These are phyloP conservation scores for Sugiyamaella xylanicola DNA, from an alignment of 1,139 yeast species.

Conservation along the genomic window DNA sequence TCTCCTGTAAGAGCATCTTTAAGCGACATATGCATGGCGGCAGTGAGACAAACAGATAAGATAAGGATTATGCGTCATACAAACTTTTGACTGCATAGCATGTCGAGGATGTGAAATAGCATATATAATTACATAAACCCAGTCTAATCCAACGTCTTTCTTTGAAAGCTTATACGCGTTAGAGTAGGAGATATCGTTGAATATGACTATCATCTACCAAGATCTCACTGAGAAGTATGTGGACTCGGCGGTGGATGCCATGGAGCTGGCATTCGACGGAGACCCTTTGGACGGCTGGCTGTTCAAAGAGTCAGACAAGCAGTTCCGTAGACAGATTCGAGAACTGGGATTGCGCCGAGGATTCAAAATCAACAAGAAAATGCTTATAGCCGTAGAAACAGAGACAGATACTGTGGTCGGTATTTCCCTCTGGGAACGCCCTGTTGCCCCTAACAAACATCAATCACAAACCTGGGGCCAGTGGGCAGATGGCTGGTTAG, in stretches of 20 bases:
- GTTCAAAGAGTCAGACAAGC: not conserved
- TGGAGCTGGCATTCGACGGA: constrained; percentile 12
- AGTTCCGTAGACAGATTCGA: not conserved
- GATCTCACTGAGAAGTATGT: not conserved
- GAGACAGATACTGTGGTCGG: constrained; percentile 8
- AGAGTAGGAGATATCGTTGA: not conserved
- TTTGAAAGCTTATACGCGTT: no score
- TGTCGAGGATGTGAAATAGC: not conserved
- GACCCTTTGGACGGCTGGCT: constrained; percentile 11
- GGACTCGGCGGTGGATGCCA: constrained; percentile 10
- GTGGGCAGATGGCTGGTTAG: constrained; percentile 6
- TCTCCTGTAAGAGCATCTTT: not conserved
- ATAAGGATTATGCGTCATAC: not conserved
- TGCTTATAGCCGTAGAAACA: constrained; percentile 1
- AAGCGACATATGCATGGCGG: not conserved
- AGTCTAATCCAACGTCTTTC: no score
- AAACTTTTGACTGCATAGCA: not conserved
- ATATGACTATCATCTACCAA: constrained; percentile 8
- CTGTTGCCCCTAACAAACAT: not conserved
- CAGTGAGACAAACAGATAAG: not conserved
- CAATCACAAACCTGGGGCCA: constrained; percentile 6
- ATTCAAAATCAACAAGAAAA: constrained; percentile 2
- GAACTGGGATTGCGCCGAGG: not conserved
- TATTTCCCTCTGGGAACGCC: constrained; percentile 7
- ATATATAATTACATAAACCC: no score